Evolutionary conservation across 176 grass and related monocot genomes (phyloP).

Genomic region (Eragrostis curvula): DNA sequence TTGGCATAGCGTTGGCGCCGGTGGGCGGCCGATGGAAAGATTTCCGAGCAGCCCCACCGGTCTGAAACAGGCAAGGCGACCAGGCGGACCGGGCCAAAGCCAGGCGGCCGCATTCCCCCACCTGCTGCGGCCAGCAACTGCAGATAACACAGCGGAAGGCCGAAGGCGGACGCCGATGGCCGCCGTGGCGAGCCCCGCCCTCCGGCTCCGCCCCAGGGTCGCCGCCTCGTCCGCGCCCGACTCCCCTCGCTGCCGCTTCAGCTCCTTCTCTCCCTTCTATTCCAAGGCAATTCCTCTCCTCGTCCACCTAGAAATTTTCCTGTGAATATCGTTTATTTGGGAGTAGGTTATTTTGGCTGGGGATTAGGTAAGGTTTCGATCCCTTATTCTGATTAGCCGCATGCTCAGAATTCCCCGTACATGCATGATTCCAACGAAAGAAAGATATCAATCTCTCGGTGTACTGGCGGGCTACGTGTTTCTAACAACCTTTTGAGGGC

Average conservation of each 20-base stretch:
- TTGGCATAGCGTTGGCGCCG: no score
- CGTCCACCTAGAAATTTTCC: not conserved
- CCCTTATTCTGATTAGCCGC: not conserved
- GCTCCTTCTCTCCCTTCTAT: conserved; percentile 31
- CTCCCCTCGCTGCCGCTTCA: conserved; percentile 33
- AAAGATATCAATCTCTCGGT: not conserved
- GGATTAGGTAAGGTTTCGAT: conserved; percentile 18
- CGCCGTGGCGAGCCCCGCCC: conserved; percentile 40
- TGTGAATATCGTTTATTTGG: not conserved
- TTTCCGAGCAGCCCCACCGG: not conserved
- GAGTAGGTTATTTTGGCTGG: not conserved
- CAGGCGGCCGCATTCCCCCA: not conserved
- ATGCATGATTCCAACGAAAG: not conserved
- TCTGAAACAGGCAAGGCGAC: not conserved
- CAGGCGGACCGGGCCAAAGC: not conserved
- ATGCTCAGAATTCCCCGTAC: not conserved
- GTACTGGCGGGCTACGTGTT: not conserved
- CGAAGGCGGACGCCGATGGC: conserved; percentile 36
- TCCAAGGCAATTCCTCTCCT: conserved; percentile 39
- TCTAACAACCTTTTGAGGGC: not conserved
- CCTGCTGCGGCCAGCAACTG: not conserved
- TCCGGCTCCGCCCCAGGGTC: conserved; percentile 36
- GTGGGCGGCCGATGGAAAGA: no score
- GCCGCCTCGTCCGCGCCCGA: conserved; percentile 25
- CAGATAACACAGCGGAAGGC: conserved; percentile 45